Evolutionary conservation across 768 basidiomycete species (phyloP).

Genomic region (Boletus edulis): DNA sequence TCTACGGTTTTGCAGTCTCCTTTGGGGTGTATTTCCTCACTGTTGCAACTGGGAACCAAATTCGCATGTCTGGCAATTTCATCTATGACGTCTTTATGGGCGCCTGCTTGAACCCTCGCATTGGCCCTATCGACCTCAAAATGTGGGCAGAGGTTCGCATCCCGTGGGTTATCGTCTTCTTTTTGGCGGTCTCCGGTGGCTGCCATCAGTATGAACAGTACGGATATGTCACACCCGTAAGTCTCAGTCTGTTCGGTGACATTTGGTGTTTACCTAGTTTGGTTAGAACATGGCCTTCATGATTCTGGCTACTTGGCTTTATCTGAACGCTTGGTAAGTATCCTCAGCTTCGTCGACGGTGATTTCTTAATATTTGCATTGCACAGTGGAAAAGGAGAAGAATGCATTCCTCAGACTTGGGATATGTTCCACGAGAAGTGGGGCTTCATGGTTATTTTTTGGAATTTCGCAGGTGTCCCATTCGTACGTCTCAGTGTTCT

Average conservation of each 20-base stretch:
- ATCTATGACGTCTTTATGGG: conserved; percentile 98
- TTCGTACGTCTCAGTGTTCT: conserved; percentile 59
- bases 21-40: conserved; percentile 80
- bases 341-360: background rate
- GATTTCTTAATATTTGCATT: conserved; percentile 1
- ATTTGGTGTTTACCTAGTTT: background rate
- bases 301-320: conserved; percentile 94
- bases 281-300: conserved; percentile 93
- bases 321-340: conserved; percentile 87
- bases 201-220: conserved; percentile 94
- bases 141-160: conserved; percentile 99
- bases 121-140: conserved; percentile 91
- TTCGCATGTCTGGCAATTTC: conserved; percentile 93
- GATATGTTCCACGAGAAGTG: conserved; percentile 99
- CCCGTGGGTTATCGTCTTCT: conserved; percentile 95
- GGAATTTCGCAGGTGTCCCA: conserved; percentile 93
- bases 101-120: conserved; percentile 87
- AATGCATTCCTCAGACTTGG: conserved; percentile 96
- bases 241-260: conserved; percentile 23
- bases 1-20: conserved; percentile 82
- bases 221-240: conserved; percentile 88
- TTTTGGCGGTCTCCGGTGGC: conserved; percentile 86
- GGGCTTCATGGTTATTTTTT: conserved; percentile 98
- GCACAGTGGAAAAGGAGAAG: conserved; percentile 82
- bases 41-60: conserved; percentile 71